Evolutionary conservation across 2,329 filamentous ascomycete genomes (phyloP), one percentile per base, ranked within the genome.

Genomic region (Apiospora phragmitis): DNA sequence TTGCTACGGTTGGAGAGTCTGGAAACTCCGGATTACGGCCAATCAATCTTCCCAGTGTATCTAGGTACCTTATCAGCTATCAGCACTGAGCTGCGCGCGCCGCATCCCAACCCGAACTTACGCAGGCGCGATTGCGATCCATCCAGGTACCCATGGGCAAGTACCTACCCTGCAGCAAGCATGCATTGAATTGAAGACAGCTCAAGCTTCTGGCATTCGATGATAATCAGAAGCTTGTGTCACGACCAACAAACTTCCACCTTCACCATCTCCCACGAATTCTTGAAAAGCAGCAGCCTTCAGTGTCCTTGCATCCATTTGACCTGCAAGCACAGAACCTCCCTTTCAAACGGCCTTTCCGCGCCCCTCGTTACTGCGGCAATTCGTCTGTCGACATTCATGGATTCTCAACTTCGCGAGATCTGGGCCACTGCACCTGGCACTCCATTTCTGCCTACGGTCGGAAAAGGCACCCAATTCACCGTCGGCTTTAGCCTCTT

Each of bases 361-460:
- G 55, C 24, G 55, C 32, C 32, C 29, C 21, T 62, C 55, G 55
- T 38, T 62, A n/a, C 55, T 38, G 55, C 55, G 32, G 55, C 55
- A 32, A 38, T 62, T 62, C 29, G 32, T 62, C 55, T 38, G 55
- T 38, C 55, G 12, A 62, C 32, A 62, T 87, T 86, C 85, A 93
- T 93, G 91, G 91, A 93, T 89, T 89, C 91, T 79, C 94, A 93
- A 87, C 86, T 97, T 83, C 91, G 92, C 84, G 91, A 96, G 83
- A 89, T 97, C 85, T 98, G 95, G 95, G 92, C 97, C 88, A 93
- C 94, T 88, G 93, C 95, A 85, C 90, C 93, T 83, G 90, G 90
- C 88, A 93, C 90, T 85, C 94, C 94, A 73, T 98, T 96, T 85
- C 84, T 91, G 77, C 94, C 95, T 73, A 81, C 90, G 71, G 85